A percentile compares a stretch with the other conserved stretches of the same genome.
These are phyloP conservation scores for Apiospora arundinis DNA, from an alignment of 2,329 filamentous ascomycete species.

Conservation along the genomic window DNA sequence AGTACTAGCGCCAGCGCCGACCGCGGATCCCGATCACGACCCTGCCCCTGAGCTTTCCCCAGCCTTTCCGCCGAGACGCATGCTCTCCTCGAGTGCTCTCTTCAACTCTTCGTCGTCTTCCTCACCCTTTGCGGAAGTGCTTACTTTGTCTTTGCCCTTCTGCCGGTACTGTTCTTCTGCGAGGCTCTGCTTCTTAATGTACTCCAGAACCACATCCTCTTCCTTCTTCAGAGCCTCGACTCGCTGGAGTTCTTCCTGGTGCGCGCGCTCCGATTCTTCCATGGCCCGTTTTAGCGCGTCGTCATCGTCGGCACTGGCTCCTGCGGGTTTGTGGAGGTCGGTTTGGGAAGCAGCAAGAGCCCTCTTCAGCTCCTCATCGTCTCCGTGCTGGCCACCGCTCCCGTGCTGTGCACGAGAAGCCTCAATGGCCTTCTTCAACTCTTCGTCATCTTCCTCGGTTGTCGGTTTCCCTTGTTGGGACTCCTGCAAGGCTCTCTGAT, in stretches of 20 bases:
- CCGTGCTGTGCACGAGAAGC: conserved; percentile 42
- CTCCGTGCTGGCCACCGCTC: conserved; percentile 22
- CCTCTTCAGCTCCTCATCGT: conserved; percentile 45
- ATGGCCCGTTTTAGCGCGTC: conserved; percentile 55
- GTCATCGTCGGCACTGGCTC: conserved; percentile 45
- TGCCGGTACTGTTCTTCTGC: conserved; percentile 65
- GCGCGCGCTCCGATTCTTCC: conserved; percentile 52
- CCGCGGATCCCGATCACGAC: neutral
- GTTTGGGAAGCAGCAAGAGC: conserved; percentile 50
- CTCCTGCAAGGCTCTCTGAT: conserved; percentile 30
- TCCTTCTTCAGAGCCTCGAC: conserved; percentile 58
- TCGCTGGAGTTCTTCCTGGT: conserved; percentile 50
- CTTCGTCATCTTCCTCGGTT: conserved; percentile 41
- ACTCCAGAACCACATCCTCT: conserved; percentile 77
- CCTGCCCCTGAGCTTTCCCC: conserved; percentile 24
- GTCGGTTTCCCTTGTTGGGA: conserved; percentile 35
- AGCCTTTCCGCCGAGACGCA: conserved; percentile 25
- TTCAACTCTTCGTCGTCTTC: conserved; percentile 37
- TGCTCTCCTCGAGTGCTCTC: conserved; percentile 38
- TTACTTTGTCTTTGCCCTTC: conserved; percentile 44
- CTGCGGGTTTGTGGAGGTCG: conserved; percentile 28
- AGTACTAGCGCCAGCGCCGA: conserved; percentile 26
- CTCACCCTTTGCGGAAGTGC: conserved; percentile 30
- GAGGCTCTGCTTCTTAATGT: conserved; percentile 78
- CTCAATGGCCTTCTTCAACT: conserved; percentile 49